These are phyloP conservation scores for Didymella sp. DNA, from an alignment of 2,329 filamentous ascomycete genomes.

Conservation along the genomic window DNA sequence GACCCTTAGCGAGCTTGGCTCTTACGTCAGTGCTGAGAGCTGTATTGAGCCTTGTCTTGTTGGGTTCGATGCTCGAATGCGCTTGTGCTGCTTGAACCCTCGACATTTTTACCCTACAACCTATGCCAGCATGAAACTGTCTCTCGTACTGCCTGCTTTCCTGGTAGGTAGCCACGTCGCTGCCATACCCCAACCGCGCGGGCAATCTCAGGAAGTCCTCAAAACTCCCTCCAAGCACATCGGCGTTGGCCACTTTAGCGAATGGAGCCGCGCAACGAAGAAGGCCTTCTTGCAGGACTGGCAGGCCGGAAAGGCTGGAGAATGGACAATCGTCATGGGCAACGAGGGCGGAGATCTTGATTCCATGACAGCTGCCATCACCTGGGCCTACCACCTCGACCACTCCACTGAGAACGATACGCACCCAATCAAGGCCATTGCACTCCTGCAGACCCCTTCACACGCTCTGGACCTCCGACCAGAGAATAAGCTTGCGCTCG, in stretches of 20 bases:
- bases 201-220: conserved; percentile 29
- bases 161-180: conserved; percentile 21
- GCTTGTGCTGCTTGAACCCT: conserved; percentile 1
- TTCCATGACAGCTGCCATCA: conserved; percentile 54
- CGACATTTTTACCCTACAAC: conserved; percentile 9
- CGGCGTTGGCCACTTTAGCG: conserved; percentile 58
- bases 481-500: conserved; percentile 56
- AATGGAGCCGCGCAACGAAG: conserved; percentile 58
- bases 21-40: conserved; percentile 13
- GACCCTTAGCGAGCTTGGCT: conserved; percentile 10
- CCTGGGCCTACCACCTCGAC: conserved; percentile 58
- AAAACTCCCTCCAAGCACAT: conserved; percentile 22
- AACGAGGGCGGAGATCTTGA: conserved; percentile 57
- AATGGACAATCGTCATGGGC: conserved; percentile 57
- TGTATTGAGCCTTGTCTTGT: background rate
- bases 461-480: conserved; percentile 57
- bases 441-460: conserved; percentile 55
- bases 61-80: conserved; percentile 8
- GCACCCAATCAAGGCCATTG: conserved; percentile 55
- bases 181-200: conserved; percentile 27
- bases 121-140: conserved; percentile 26
- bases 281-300: conserved; percentile 57
- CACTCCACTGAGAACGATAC: conserved; percentile 54
- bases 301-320: conserved; percentile 52
- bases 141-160: conserved; percentile 23